These are phyloP conservation scores for Pythium folliculosum DNA, from an alignment of 352 stramenopile species.

Conservation along the genomic window DNA sequence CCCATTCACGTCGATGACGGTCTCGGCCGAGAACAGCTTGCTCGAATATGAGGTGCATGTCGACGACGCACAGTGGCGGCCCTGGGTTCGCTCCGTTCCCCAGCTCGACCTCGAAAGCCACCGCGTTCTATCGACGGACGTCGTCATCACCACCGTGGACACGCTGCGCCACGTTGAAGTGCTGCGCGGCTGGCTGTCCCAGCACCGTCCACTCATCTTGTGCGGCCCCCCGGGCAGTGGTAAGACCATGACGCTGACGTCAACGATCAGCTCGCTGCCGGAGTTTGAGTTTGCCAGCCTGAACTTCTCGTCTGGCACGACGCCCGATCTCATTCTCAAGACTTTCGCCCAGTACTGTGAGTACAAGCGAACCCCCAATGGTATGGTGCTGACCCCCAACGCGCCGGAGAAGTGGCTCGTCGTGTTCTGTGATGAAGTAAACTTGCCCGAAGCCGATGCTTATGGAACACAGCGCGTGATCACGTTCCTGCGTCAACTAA, in stretches of 20 bases:
- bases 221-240: constrained; percentile 98
- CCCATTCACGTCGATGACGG: constrained; percentile 61
- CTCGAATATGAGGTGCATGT: constrained; percentile 97
- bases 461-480: constrained; percentile 99
- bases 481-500: constrained; percentile 98
- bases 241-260: constrained; percentile 99
- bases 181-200: constrained; percentile 96
- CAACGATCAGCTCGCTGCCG: constrained; percentile 96
- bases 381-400: constrained; percentile 95
- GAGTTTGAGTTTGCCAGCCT: constrained; percentile 98
- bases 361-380: constrained; percentile 96
- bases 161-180: constrained; percentile 99
- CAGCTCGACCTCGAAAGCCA: constrained; percentile 98
- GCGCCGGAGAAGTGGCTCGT: constrained; percentile 97
- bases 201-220: constrained; percentile 96
- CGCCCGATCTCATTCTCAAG: constrained; percentile 98
- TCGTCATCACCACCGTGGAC: constrained; percentile 99
- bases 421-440: constrained; percentile 99
- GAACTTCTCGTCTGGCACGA: constrained; percentile 99
- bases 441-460: constrained; percentile 96
- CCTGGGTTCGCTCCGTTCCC: constrained; percentile 96
- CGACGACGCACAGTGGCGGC: constrained; percentile 96
- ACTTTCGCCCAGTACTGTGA: constrained; percentile 99
- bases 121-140: constrained; percentile 94
- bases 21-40: constrained; percentile 74